A percentile compares a stretch with the other conserved stretches of the same genome.
Conservation (phyloP, 805 yeast genomes). For the Teunomyces atbi region DNA sequence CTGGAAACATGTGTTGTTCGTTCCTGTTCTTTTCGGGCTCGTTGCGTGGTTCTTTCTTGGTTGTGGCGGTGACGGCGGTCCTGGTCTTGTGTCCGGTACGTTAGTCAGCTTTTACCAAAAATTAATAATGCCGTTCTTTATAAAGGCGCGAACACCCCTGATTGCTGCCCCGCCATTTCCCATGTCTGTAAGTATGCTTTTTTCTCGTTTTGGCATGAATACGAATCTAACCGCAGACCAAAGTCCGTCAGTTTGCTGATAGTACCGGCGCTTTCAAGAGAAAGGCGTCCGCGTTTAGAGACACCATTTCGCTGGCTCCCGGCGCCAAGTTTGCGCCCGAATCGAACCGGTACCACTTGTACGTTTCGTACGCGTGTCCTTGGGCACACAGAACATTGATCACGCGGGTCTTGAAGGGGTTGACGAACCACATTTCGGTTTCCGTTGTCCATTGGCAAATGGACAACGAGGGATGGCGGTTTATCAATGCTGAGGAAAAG, state of each 20-base stretch:
- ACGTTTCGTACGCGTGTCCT: conserved; percentile 89
- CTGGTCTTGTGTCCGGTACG: no score
- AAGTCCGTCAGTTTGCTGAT: conserved; percentile 41
- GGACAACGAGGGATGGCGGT: conserved; percentile 89
- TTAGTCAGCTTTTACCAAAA: no score
- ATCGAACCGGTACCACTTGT: conserved; percentile 77
- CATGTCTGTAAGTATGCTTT: conserved; percentile 1
- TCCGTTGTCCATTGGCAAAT: conserved; percentile 90
- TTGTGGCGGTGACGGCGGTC: no score
- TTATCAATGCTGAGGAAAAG: conserved; percentile 51
- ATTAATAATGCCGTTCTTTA: no score
- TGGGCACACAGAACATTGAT: conserved; percentile 92
- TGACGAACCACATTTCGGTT: conserved; percentile 53
- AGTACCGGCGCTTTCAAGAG: conserved; percentile 57
- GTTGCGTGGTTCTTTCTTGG: no score
- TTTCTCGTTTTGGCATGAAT: no score
- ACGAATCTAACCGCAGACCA: not conserved
- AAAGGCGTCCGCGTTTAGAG: conserved; percentile 57
- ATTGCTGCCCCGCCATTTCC: not conserved
- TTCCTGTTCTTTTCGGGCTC: no score
- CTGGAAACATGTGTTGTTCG: no score
- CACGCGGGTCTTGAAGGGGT: conserved; percentile 70
- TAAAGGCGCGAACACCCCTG: no score
- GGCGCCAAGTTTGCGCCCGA: conserved; percentile 73
- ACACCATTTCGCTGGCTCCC: conserved; percentile 53